Evolutionary conservation across 768 basidiomycete species (phyloP).

Genomic region (Serpula lacrymans): DNA sequence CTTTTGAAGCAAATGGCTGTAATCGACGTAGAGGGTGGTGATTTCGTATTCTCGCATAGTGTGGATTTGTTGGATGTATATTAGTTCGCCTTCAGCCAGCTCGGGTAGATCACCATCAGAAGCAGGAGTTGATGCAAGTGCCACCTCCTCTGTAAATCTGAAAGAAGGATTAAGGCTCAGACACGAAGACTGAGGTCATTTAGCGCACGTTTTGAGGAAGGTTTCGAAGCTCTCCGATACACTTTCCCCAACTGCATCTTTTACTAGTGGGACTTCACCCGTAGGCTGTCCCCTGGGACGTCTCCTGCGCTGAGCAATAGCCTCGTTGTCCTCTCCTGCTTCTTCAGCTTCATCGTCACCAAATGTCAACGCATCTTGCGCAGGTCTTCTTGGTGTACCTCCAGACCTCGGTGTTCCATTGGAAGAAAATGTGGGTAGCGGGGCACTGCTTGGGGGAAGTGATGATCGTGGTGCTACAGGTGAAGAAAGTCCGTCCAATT

Average conservation of each 20-base stretch:
- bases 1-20: constrained; percentile 79
- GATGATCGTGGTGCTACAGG: constrained; percentile 53
- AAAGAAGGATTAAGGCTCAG: constrained; percentile 10
- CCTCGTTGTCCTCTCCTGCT: constrained; percentile 35
- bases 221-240: constrained; percentile 89
- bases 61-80: constrained; percentile 92
- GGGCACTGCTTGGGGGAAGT: constrained; percentile 49
- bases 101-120: constrained; percentile 64
- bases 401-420: constrained; percentile 29
- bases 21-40: constrained; percentile 96
- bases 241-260: constrained; percentile 93
- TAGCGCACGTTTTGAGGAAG: constrained; percentile 83
- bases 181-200: constrained; percentile 2
- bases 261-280: constrained; percentile 80
- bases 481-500: constrained; percentile 55
- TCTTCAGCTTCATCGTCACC: constrained; percentile 49
- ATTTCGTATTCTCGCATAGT: constrained; percentile 93
- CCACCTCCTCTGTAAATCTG: constrained; percentile 84
- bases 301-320: constrained; percentile 43
- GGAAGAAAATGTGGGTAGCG: constrained; percentile 33
- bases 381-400: constrained; percentile 38
- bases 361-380: constrained; percentile 52
- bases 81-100: constrained; percentile 55
- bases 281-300: constrained; percentile 40
- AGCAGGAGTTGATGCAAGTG: constrained; percentile 75